Base-by-base conservation (phyloP, 179 eudicot species). In the Pouteria campechiana region DNA sequence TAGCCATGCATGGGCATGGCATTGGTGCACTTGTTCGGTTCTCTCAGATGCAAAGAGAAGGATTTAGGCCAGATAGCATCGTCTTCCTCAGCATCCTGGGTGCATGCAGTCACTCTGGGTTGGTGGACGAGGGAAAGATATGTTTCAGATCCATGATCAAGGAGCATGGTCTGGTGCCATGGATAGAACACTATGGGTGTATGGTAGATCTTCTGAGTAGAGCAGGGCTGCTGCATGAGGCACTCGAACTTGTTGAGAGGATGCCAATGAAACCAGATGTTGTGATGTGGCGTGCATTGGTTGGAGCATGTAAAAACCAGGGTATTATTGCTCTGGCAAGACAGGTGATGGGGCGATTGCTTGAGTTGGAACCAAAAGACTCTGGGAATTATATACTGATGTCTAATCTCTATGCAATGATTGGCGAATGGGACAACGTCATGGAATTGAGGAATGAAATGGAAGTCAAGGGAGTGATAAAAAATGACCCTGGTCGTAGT, bases 171-270 rank as follows among this genome's bases (percentile, higher is more conserved):
- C 79, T 87, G 21, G 27, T 43, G 35, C 76, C 83, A 14, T 76
- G 94, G 43, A 46, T 65, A 22, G 96, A 87, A 75, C 96, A 87
- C 49, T 87, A 83, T 17, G 96, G 89, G 2, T 87, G 86, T 32
- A 53, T 83, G 68, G 96, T 83, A 37, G 86, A 83, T 65, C 68
- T 79, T 46, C 46, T 79, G 15, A 83, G 94, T 4, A 61, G 71
- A 59, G 86, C 76, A 12, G 94, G 96, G 44, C 59, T 70, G 44
- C 22, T 87, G 43, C 32, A 9, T 0, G 81, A 83, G 41, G 90
- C 96, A 6, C 75, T 79, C 45, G 75, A 61, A 13, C 17, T 79
- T 29, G 68, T 83, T 19, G 52, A 77, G 32, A 44, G 17, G 4
- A 87, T 83, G 90, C 75, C 83, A 0, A 50, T 68, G 35, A 66